Base-by-base conservation (phyloP, 1,284 basidiomycete species). In the Lentinus polychrous region DNA sequence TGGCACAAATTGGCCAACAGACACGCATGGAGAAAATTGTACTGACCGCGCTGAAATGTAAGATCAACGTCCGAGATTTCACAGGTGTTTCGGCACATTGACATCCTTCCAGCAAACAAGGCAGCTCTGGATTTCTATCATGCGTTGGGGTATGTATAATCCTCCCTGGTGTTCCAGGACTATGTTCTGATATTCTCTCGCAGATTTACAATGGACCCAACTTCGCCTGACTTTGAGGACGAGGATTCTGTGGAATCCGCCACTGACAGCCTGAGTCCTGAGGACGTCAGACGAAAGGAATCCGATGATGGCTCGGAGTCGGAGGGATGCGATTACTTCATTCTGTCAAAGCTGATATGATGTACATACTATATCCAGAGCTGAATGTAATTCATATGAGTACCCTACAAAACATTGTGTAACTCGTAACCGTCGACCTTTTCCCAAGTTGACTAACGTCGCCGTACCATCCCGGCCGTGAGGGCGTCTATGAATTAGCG, bases 21-120 rank as follows among this genome's bases (percentile, higher is more conserved):
- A 82, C 73, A 66, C 47, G 58, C 0, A 86, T 90, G 82, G 61
- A 78, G 33, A 83, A 79, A 58, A 62, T 88, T 32, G 75, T 83
- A 71, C 72, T 90, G n/a, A 90, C 86, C 0, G 82, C 79, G 2
- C 71, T 88, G 48, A 80, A 78, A 72, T 70, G 87, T 86, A 43
- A 8, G 46, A 22, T 11, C 18, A 14, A 34, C 24, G 12, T n/a
- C 22, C 14, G 11, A 8, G 7, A 15, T 18, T 15, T 45, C 44
- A 18, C 4, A 12, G 18, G 34, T 8, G 12, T 22, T 40, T 22
- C 5, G 14, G 20, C 27, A 18, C 20, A 7, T 46, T 7, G 27
- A 8, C 18, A 11, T 2, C 1, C 17, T 39, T 20, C 41, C 43
- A 15, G 35, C 27, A 45, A 17, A 32, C 1, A 38, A 17, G 49